Evolutionary conservation across 2,329 filamentous ascomycete genomes (phyloP).

Genomic region (Botrytis sinoallii): DNA sequence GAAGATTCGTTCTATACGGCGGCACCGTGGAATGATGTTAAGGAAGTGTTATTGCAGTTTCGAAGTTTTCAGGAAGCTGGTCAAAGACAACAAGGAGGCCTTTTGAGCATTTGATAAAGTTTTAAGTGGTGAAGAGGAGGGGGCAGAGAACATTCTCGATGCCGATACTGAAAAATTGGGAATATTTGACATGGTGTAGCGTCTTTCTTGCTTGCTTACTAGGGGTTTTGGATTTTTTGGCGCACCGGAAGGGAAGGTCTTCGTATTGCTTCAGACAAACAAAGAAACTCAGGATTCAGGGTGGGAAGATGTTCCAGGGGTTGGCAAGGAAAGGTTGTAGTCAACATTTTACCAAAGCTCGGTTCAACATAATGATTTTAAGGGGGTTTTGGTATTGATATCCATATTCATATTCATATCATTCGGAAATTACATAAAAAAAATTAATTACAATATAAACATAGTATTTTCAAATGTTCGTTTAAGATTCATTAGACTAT

Average conservation of each 20-base stretch:
- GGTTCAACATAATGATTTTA: background rate
- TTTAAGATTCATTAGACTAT: background rate
- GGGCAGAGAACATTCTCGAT: background rate
- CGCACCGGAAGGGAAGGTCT: background rate
- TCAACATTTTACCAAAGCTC: background rate
- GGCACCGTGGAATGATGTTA: slow-evolving; percentile 13
- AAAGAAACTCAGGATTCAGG: background rate
- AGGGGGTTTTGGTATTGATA: slow-evolving; percentile 12
- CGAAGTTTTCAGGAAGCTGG: slow-evolving; percentile 5
- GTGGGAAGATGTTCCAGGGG: background rate
- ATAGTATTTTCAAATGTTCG: background rate
- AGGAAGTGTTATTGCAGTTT: slow-evolving; percentile 5
- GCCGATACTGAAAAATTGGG: background rate
- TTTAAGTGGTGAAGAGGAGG: background rate
- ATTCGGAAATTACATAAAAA: background rate
- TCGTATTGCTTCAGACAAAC: background rate
- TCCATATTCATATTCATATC: slow-evolving; percentile 1
- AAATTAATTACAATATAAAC: background rate
- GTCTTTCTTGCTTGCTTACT: background rate
- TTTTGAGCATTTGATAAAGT: background rate
- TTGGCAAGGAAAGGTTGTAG: background rate
- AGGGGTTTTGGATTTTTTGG: background rate
- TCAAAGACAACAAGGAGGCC: background rate
- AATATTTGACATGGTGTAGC: background rate
- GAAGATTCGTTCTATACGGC: slow-evolving; percentile 17